Percentiles rank a stretch among this genome's conserved stretches.
phyloP scores from a whole-genome alignment of 331 rosid genomes.

The Prunus yedoensis region DNA sequence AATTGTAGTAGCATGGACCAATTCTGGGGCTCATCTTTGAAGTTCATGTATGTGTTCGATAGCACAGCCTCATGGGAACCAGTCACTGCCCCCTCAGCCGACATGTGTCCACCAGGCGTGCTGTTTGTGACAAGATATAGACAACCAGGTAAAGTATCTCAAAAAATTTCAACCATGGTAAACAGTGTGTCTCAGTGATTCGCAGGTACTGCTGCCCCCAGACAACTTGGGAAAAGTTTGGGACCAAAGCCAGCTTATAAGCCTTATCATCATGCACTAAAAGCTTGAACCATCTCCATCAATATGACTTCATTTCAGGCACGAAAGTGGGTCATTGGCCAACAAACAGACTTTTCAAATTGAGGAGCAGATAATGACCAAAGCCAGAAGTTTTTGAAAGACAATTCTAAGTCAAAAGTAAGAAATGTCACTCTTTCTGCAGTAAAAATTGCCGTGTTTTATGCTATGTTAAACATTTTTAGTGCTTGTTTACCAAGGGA shows the following conservation, averaged over 20 bases:
- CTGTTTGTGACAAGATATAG: neutral
- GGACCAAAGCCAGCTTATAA: neutral
- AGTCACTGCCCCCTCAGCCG: slow-evolving; percentile 20
- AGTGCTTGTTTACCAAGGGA: neutral
- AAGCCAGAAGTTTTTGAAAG: too few species aligned
- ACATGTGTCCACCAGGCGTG: slow-evolving; percentile 35
- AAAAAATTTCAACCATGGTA: slow-evolving; percentile 21
- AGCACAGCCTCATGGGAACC: neutral
- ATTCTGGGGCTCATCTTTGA: too few species aligned
- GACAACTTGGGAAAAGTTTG: neutral
- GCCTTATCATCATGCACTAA: neutral
- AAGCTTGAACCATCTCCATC: slow-evolving; percentile 2
- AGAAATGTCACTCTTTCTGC: too few species aligned
- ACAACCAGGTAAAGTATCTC: neutral
- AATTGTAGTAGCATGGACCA: too few species aligned
- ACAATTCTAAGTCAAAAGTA: too few species aligned
- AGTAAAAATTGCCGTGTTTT: too few species aligned
- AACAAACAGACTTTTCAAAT: neutral
- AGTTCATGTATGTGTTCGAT: too few species aligned
- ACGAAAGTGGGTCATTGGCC: neutral
- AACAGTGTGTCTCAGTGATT: slow-evolving; percentile 24
- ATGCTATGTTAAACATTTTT: neutral
- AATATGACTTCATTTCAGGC: neutral
- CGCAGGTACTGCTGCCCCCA: slow-evolving; percentile 23
- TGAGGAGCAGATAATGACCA: too few species aligned